Evolutionary conservation across 164 flowering plant species (phyloP).

Genomic region (Warburgia ugandensis): DNA sequence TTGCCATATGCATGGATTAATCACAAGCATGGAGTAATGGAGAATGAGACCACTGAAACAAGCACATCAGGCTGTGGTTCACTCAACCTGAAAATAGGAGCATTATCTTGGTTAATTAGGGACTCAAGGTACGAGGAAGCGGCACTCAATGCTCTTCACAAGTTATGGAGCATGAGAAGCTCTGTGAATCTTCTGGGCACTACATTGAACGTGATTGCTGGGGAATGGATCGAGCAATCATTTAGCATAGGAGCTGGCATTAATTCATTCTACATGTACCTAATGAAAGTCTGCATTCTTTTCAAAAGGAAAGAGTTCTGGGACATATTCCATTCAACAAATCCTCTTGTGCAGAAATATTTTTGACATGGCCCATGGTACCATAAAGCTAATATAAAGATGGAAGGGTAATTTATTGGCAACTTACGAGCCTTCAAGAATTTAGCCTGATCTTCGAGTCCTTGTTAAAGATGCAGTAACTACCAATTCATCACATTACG

Average conservation of each 20-base stretch:
- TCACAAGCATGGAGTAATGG: constrained; percentile 94
- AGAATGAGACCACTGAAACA: constrained; percentile 91
- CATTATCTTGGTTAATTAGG: constrained; percentile 80
- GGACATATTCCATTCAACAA: constrained; percentile 96
- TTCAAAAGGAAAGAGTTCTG: constrained; percentile 91
- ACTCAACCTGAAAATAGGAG: constrained; percentile 98
- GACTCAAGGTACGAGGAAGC: constrained; percentile 78
- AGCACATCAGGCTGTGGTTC: constrained; percentile 99
- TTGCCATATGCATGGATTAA: constrained; percentile 99
- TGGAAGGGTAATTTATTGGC: too few species aligned
- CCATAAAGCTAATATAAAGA: too few species aligned
- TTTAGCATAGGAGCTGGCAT: constrained; percentile 99
- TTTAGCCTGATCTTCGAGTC: too few species aligned
- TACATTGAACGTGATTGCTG: constrained; percentile 82
- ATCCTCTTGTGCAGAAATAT: constrained; percentile 86
- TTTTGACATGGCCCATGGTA: constrained; percentile 98
- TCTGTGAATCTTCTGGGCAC: constrained; percentile 87
- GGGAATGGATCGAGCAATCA: constrained; percentile 90
- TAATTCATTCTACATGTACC: constrained; percentile 96
- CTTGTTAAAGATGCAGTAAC: too few species aligned
- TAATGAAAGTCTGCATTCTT: constrained; percentile 83
- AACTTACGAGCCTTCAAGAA: too few species aligned
- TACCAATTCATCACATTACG: too few species aligned
- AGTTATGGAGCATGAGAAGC: constrained; percentile 96
- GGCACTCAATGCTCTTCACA: constrained; percentile 88